Evolutionary conservation across 2,329 filamentous ascomycete genomes (phyloP).

Genomic region (Cytospora piceae): DNA sequence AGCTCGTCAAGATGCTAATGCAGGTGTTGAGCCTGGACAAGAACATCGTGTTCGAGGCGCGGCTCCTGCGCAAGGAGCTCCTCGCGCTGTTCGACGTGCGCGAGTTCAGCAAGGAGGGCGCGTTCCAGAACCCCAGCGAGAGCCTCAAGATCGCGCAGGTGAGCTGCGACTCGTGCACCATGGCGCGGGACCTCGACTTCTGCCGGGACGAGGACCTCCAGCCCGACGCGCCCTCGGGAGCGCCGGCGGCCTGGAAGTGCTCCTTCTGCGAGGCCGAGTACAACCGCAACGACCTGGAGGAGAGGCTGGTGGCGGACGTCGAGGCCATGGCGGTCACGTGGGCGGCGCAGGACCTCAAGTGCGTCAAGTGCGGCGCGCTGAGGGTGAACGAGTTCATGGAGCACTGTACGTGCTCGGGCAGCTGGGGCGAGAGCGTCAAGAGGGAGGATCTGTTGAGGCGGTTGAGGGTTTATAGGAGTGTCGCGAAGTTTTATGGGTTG

Average conservation of each 20-base stretch:
- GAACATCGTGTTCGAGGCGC: conserved; percentile 84
- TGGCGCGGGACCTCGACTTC: conserved; percentile 85
- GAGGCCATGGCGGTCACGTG: conserved; percentile 78
- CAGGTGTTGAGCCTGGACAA: conserved; percentile 91
- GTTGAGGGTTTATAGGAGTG: conserved; percentile 72
- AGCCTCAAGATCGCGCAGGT: conserved; percentile 74
- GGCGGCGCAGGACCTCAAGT: conserved; percentile 89
- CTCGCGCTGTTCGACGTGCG: conserved; percentile 89
- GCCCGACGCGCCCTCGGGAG: conserved; percentile 42
- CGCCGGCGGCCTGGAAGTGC: conserved; percentile 67
- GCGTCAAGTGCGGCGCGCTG: conserved; percentile 69
- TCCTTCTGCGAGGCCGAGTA: conserved; percentile 75
- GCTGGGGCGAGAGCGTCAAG: conserved; percentile 76
- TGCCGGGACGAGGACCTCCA: conserved; percentile 87
- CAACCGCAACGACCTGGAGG: conserved; percentile 80
- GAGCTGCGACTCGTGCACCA: conserved; percentile 88
- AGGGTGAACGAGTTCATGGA: conserved; percentile 94
- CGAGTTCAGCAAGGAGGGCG: conserved; percentile 88
- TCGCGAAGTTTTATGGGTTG: conserved; percentile 78
- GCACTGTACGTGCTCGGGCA: conserved; percentile 90
- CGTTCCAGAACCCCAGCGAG: conserved; percentile 83
- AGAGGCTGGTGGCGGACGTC: conserved; percentile 76
- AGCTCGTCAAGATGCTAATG: conserved; percentile 91
- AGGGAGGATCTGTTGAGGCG: conserved; percentile 66
- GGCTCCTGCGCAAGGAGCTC: conserved; percentile 85